phyloP scores from a whole-genome alignment of 768 basidiomycete genomes.

The Calocybe cyanea region DNA sequence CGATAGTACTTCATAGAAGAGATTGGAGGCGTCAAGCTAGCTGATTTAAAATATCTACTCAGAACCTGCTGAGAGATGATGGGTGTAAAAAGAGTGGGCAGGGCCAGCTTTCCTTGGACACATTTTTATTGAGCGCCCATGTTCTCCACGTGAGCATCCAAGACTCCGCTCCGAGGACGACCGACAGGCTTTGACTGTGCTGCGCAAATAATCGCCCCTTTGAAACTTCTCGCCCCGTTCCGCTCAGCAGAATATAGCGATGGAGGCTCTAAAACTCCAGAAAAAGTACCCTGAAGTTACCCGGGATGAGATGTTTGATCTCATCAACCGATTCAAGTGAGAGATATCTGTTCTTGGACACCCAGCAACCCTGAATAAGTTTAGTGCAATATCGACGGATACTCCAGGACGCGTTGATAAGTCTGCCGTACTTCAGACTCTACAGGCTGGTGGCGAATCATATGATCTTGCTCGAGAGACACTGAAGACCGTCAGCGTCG shows the following conservation, averaged over 20 bases:
- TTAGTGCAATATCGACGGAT: slow-evolving; percentile 71
- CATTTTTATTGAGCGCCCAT: too few species aligned
- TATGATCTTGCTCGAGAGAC: slow-evolving; percentile 90
- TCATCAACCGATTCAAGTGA: slow-evolving; percentile 95
- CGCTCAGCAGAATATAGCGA: slow-evolving; percentile 22
- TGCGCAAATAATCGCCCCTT: slow-evolving; percentile 1
- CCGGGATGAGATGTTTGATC: slow-evolving; percentile 90
- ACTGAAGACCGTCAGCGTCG: slow-evolving; percentile 89
- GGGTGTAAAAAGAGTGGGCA: too few species aligned
- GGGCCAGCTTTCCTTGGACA: too few species aligned
- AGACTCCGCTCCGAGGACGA: too few species aligned
- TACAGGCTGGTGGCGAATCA: slow-evolving; percentile 80
- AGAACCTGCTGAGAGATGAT: too few species aligned
- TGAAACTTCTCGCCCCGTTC: not conserved
- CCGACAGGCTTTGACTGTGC: too few species aligned
- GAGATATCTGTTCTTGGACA: slow-evolving; percentile 27
- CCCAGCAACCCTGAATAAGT: slow-evolving; percentile 9
- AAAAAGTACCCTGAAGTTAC: slow-evolving; percentile 91
- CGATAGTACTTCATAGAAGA: too few species aligned
- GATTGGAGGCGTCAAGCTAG: too few species aligned
- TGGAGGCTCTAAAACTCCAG: slow-evolving; percentile 84
- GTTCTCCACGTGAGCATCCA: too few species aligned
- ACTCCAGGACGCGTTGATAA: slow-evolving; percentile 84
- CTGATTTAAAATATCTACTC: too few species aligned
- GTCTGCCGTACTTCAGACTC: slow-evolving; percentile 68